Conservation (phyloP, 1,284 basidiomycete species). For the Apiotrichum porosum region DNA sequence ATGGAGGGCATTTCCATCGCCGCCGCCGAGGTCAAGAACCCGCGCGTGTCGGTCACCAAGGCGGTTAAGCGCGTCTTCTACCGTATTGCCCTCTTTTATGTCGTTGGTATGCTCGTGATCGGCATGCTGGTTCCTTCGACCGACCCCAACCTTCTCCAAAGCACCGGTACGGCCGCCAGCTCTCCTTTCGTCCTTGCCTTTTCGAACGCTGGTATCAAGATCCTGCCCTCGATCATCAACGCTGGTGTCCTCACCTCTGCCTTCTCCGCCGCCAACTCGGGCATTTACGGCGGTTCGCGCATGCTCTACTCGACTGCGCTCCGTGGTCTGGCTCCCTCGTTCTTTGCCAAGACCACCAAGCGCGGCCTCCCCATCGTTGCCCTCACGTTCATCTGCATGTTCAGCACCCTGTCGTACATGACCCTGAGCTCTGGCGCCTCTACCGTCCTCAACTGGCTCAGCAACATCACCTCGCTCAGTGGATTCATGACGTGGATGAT, state of each 20-base stretch:
- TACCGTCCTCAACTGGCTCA: conserved; percentile 49
- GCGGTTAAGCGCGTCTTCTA: conserved; percentile 30
- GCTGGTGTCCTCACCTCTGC: conserved; percentile 40
- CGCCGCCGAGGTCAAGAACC: conserved; percentile 51
- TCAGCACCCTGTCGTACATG: conserved; percentile 56
- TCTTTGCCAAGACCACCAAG: conserved; percentile 21
- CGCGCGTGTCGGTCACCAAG: conserved; percentile 29
- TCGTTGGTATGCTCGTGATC: conserved; percentile 6
- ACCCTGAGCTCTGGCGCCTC: conserved; percentile 61
- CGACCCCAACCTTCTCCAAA: conserved; percentile 15
- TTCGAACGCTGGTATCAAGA: conserved; percentile 38
- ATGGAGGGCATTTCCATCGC: conserved; percentile 48
- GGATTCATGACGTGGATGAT: conserved; percentile 65
- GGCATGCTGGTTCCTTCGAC: conserved; percentile 18
- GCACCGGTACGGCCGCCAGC: conserved; percentile 14
- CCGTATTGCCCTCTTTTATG: conserved; percentile 33
- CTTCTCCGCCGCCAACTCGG: conserved; percentile 42
- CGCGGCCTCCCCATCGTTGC: conserved; percentile 50
- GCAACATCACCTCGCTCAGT: conserved; percentile 66
- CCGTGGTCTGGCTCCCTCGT: conserved; percentile 25
- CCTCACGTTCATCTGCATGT: conserved; percentile 62
- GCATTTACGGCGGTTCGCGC: conserved; percentile 29
- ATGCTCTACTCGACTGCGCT: conserved; percentile 30
- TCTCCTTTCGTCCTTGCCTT: conserved; percentile 41
- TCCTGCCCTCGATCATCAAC: conserved; percentile 42